Evolutionary conservation across 1,284 basidiomycete species (phyloP), one percentile per base, ranked within the genome.

Genomic region (Leccinum fuscescens): DNA sequence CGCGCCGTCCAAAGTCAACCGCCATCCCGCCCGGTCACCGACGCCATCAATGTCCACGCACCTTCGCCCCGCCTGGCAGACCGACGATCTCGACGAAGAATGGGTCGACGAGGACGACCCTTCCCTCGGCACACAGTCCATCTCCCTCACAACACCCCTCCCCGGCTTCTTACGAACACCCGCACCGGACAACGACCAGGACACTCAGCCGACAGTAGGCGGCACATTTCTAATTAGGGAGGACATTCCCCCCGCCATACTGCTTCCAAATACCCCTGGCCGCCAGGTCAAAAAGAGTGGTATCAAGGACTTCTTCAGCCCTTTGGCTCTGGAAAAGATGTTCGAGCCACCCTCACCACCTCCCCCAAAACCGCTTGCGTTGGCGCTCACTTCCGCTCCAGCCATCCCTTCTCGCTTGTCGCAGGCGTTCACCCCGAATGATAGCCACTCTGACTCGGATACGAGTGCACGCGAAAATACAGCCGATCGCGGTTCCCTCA

Each of bases 341-440:
- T 96, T 96, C 67, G 90, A 94, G 64, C 93, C 94, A 6, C 94
- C 94, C 0, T 90, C 92, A 3, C 90, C 89, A 2, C 88, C 86
- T 0, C 68, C 70, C 7, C 64, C 71, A 9, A 67, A 68, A 59
- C 63, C 69, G 14, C 51, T 64, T 56, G 59, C 60, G 37, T 66
- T 66, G 54, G 62, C 74, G n/a, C 63, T 68, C 37, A 65, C 68
- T 7, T 68, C 71, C 58, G 69, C 72, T 6, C 75, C 75, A 11
- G 52, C 70, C 9, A 62, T 78, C 0, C 75, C 76, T 6, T 77
- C 77, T n/a, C 77, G 73, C 33, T 66, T 78, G 51, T 69, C 66
- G 5, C 72, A 74, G 42, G 73, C 67, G 4, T 72, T 72, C 53
- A 72, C 60, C 4, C 74, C 66, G 3, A 66, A 70, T 4, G 74